These are phyloP conservation scores for Vitis rupestris DNA, from an alignment of 164 flowering plant genomes.

Conservation along the genomic window DNA sequence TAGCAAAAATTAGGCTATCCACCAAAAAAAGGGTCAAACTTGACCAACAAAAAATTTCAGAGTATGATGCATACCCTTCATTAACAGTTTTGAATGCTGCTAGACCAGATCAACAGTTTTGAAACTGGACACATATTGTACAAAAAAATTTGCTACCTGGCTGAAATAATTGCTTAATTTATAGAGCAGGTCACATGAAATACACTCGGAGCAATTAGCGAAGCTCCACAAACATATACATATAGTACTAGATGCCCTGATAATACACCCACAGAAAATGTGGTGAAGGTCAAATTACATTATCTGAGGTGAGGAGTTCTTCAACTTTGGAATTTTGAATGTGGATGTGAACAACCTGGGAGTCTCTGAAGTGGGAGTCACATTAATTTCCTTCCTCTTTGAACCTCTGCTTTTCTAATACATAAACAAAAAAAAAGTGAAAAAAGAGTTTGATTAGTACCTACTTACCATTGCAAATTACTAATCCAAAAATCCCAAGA, in stretches of 20 bases:
- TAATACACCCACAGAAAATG: not conserved
- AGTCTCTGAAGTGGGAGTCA: slow-evolving; percentile 25
- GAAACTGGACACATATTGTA: too few species aligned
- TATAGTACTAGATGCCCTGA: not conserved
- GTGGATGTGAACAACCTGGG: slow-evolving; percentile 61
- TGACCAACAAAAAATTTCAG: too few species aligned
- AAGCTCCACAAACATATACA: not conserved
- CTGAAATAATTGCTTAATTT: slow-evolving; percentile 3
- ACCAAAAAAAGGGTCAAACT: too few species aligned
- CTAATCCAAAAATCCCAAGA: not conserved
- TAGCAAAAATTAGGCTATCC: too few species aligned
- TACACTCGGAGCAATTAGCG: not conserved
- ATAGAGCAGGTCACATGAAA: not conserved
- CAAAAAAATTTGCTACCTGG: too few species aligned
- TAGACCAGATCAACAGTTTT: too few species aligned
- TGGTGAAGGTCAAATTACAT: not conserved
- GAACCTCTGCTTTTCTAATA: slow-evolving; percentile 41
- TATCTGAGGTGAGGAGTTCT: slow-evolving; percentile 19
- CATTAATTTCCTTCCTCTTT: slow-evolving; percentile 49
- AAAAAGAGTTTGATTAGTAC: not conserved
- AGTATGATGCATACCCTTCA: too few species aligned
- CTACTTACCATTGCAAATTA: not conserved
- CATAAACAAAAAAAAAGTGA: not conserved
- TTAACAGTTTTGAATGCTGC: too few species aligned
- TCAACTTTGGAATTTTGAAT: slow-evolving; percentile 77